These are phyloP conservation scores for Podaxis sp. DNA, from an alignment of 768 basidiomycete genomes.

Conservation along the genomic window DNA sequence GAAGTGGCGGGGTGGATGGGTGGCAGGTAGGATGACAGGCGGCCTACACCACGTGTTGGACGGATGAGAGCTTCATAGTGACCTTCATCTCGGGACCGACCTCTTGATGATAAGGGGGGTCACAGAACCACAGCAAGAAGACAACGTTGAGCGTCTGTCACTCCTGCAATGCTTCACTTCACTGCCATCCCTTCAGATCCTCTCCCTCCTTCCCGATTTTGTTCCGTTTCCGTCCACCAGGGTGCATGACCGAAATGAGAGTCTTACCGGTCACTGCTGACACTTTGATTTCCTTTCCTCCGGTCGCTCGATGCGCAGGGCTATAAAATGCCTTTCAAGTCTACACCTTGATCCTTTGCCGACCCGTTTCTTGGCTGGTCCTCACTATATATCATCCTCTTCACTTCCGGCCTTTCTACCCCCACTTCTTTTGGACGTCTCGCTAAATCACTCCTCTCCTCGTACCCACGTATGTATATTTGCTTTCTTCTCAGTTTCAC, in stretches of 20 bases:
- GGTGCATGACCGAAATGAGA: conserved; percentile 32
- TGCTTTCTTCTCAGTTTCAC: background rate
- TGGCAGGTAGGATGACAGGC: background rate
- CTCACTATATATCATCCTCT: conserved; percentile 23
- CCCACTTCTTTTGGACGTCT: conserved; percentile 13
- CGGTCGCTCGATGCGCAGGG: conserved; percentile 25
- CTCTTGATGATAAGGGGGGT: conserved; percentile 6
- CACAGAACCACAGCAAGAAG: conserved; percentile 7
- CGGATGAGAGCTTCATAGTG: conserved; percentile 25
- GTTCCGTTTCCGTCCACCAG: conserved; percentile 25
- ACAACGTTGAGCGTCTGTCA: conserved; percentile 10
- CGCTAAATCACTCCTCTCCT: background rate
- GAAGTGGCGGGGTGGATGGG: background rate
- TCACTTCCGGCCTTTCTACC: conserved; percentile 11
- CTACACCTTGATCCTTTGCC: conserved; percentile 20
- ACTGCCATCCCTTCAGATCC: conserved; percentile 23
- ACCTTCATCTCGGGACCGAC: conserved; percentile 35
- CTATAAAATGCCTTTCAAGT: conserved; percentile 26
- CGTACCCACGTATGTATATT: conserved; percentile 1
- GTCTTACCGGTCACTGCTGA: conserved; percentile 29
- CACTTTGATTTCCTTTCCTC: conserved; percentile 31
- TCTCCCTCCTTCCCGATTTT: conserved; percentile 21
- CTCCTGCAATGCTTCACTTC: background rate
- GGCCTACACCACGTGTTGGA: conserved; percentile 27
- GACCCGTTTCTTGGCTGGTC: conserved; percentile 30